Conservation (phyloP, 805 yeast species). For the Zygoascus tannicola region DNA sequence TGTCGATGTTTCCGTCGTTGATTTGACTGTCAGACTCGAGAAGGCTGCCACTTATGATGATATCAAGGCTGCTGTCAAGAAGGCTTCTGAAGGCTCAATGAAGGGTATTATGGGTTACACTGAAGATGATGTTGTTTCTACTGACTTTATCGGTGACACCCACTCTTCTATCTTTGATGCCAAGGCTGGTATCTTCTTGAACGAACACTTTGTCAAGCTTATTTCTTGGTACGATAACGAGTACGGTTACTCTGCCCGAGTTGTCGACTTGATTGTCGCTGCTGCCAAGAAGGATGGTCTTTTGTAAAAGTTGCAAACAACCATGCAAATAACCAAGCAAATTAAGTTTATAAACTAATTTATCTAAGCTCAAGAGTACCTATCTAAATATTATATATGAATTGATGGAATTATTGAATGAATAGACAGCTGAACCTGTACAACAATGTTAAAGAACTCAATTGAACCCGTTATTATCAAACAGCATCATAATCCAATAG, state of each 20-base stretch:
- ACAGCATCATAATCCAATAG: no score
- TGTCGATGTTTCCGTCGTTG: constrained; percentile 87
- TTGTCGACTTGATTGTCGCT: constrained; percentile 78
- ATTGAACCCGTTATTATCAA: no score
- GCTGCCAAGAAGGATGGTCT: constrained; percentile 46
- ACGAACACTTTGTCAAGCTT: constrained; percentile 84
- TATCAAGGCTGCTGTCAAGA: constrained; percentile 66
- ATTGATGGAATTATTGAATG: no score
- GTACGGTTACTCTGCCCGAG: constrained; percentile 94
- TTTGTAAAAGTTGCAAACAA: background rate
- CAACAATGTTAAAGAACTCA: no score
- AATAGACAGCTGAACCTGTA: no score
- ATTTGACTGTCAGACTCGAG: constrained; percentile 75
- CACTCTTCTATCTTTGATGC: constrained; percentile 88
- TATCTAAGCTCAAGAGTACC: no score
- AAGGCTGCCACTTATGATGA: constrained; percentile 73
- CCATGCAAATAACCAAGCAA: no score
- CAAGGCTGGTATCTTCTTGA: constrained; percentile 79
- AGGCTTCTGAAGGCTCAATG: constrained; percentile 66
- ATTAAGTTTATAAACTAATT: no score
- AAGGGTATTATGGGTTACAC: constrained; percentile 85
- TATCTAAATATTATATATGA: no score
- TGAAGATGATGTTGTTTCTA: constrained; percentile 83
- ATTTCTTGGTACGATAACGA: constrained; percentile 95
- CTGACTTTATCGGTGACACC: constrained; percentile 76